Evolutionary conservation across 331 rosid species (phyloP), one percentile per base, ranked within the genome.

Genomic region (Pyracantha coccinea): DNA sequence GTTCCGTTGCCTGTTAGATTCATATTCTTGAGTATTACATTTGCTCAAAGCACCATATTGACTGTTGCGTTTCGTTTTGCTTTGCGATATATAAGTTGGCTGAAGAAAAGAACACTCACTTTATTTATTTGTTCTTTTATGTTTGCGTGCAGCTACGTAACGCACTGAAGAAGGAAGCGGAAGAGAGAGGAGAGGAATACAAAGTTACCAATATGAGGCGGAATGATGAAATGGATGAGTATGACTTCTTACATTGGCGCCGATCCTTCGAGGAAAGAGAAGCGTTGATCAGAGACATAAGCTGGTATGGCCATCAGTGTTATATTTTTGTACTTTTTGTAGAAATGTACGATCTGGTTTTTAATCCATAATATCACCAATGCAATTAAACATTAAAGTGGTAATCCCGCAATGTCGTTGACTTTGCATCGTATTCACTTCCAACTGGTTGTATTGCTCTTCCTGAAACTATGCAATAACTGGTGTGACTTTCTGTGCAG

Each of bases 221-320:
- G 70, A 88, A 85, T 68, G 24, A 68, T 68, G 89, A 94, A 88
- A 94, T 94, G 99, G 97, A 94, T 41, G 99, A 90, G 82, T 94
- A 94, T 81, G 99, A 94, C 80, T 75, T 74, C 8, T 62, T 94
- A 83, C 99, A 94, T 74, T 94, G 99, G 97, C 93, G 88, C 17
- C 85, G 99, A 77, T 94, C 99, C 31, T 86, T 85, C 17, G 97
- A 94, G 81, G 99, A 94, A 84, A 89, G 97, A 84, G 96, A 94
- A 81, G 96, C 96, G 29, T 69, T 90, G 85, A 68, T 92, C 79
- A 94, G 99, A 86, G 99, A 94, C 84, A 90, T 92, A 62, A 89
- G 96, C 86, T 83, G 97, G 97, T 94, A 90, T 5, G 31, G 20
- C 44, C 63, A 6, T 74, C 16, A 3, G 41, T 44, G 41, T 19